Conservation (phyloP, 2,329 filamentous ascomycete species). For the Diaporthe sp. region DNA sequence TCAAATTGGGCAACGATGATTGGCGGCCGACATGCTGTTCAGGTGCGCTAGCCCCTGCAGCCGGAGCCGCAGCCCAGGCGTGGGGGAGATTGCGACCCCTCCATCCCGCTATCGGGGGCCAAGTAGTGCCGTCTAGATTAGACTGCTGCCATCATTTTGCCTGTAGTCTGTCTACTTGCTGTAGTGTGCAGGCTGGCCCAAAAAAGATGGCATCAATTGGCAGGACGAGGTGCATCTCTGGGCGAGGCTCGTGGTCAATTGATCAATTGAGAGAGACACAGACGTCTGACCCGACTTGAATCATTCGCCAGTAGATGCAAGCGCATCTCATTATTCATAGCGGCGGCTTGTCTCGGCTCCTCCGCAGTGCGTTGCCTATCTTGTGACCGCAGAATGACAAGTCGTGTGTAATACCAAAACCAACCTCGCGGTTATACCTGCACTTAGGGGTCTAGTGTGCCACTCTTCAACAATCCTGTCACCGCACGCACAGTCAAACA, state of each 20-base stretch:
- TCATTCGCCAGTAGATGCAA: slow-evolving; percentile 9
- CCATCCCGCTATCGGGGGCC: slow-evolving; percentile 39
- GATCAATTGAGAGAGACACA: not conserved
- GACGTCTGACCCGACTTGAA: slow-evolving; percentile 18
- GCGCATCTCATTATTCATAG: slow-evolving; percentile 38
- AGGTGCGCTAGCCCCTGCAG: not conserved
- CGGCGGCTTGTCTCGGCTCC: slow-evolving; percentile 37
- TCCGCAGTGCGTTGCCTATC: slow-evolving; percentile 24
- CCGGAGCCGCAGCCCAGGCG: slow-evolving; percentile 11
- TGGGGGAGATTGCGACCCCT: slow-evolving; percentile 32
- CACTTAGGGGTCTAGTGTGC: slow-evolving; percentile 68
- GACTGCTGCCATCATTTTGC: not conserved
- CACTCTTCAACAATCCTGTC: slow-evolving; percentile 22
- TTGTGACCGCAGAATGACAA: slow-evolving; percentile 36
- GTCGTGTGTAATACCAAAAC: slow-evolving; percentile 32
- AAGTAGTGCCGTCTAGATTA: not conserved
- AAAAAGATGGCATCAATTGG: slow-evolving; percentile 7
- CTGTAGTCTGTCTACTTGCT: not conserved
- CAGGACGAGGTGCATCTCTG: not conserved
- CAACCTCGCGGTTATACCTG: slow-evolving; percentile 59
- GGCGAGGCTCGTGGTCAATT: not conserved
- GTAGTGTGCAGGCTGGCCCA: not conserved
- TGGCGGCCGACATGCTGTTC: not conserved
- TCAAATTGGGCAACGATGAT: slow-evolving; percentile 26
- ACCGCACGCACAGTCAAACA: slow-evolving; percentile 20